These are phyloP conservation scores for Hemileia vastatrix DNA, from an alignment of 1,284 basidiomycete genomes.

Conservation along the genomic window DNA sequence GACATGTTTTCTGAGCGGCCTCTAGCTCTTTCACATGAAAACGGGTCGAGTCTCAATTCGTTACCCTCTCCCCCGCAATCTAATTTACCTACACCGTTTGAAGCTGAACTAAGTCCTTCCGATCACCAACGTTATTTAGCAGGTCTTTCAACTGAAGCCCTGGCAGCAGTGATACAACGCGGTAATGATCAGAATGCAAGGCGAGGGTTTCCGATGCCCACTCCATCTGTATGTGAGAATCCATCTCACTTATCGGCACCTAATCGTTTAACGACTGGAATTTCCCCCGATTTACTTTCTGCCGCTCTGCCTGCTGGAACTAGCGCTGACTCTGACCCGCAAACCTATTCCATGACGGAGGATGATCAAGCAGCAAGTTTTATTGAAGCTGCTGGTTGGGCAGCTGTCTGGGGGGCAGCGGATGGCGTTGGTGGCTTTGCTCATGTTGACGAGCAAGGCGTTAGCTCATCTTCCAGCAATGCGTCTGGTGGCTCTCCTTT, in stretches of 20 bases:
- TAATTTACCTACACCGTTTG: too few relatives aligned
- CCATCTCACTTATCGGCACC: background rate
- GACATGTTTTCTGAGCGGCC: too few relatives aligned
- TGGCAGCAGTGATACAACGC: conserved; percentile 9
- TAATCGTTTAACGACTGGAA: background rate
- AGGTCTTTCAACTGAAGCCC: conserved; percentile 7
- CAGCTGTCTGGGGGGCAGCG: conserved; percentile 16
- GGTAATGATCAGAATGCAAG: conserved; percentile 8
- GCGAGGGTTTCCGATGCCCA: conserved; percentile 9
- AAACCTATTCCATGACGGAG: background rate
- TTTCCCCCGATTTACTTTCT: conserved; percentile 19
- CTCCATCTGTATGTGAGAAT: background rate
- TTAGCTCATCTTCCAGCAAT: background rate
- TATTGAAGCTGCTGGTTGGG: conserved; percentile 21
- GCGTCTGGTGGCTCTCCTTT: background rate
- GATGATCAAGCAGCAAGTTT: conserved; percentile 13
- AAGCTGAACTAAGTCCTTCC: background rate
- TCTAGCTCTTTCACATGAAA: too few relatives aligned
- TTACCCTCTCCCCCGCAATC: too few relatives aligned
- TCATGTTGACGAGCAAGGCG: background rate
- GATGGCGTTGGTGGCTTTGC: conserved; percentile 15
- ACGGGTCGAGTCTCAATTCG: too few relatives aligned
- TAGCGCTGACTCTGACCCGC: background rate
- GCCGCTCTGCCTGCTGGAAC: background rate
- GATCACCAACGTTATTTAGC: conserved; percentile 22